Conservation (phyloP, 345 rosid species). For the Atalantia buxifolia region DNA sequence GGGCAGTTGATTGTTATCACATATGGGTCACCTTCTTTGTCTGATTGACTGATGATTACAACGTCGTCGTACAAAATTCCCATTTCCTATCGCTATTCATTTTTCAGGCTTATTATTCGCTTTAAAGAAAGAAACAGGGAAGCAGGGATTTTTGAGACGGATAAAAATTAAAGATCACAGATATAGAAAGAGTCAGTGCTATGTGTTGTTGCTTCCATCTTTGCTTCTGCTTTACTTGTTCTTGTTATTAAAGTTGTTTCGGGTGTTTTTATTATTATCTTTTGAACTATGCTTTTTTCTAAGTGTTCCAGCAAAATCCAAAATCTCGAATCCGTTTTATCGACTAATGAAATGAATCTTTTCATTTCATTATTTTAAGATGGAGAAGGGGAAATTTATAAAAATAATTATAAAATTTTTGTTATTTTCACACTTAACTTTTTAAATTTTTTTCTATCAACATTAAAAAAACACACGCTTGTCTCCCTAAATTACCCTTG, state of each 20-base stretch:
- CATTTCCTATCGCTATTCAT: conserved; percentile 33
- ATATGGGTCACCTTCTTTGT: conserved; percentile 70
- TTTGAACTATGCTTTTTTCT: not conserved
- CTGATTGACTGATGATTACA: conserved; percentile 68
- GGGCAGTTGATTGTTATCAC: conserved; percentile 89
- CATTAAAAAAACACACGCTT: no score
- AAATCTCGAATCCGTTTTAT: conserved; percentile 4
- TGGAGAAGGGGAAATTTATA: not conserved
- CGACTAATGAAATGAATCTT: not conserved
- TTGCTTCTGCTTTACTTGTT: conserved; percentile 35
- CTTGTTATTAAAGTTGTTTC: conserved; percentile 20
- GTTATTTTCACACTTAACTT: no score
- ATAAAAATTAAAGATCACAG: not conserved
- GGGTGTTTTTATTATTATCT: conserved; percentile 14
- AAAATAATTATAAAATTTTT: no score
- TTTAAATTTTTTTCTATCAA: no score
- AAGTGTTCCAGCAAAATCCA: not conserved
- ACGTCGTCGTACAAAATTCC: conserved; percentile 82
- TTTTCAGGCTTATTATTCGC: not conserved
- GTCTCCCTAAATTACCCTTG: no score
- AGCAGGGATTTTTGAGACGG: not conserved
- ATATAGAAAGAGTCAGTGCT: not conserved
- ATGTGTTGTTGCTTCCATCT: not conserved
- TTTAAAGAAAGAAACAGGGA: conserved; percentile 6
- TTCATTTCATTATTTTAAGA: not conserved